Evolutionary conservation across 805 yeast species (phyloP).

Genomic region (Starmerella tilneyi): DNA sequence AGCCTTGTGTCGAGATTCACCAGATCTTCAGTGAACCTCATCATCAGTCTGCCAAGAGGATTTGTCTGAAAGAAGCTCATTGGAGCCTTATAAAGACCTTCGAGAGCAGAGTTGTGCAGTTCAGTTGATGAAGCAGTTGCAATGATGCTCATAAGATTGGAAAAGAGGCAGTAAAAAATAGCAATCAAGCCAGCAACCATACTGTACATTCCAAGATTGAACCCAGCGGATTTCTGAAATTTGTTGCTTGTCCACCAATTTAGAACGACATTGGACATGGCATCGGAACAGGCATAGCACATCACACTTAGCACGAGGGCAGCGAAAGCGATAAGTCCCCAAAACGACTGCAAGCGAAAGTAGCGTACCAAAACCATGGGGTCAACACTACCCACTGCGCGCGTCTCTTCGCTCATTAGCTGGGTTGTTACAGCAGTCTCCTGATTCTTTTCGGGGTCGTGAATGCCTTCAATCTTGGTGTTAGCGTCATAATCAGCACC

Average conservation of each 20-base stretch:
- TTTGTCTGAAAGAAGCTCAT: constrained; percentile 74
- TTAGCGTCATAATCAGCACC: background rate
- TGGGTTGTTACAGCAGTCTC: constrained; percentile 7
- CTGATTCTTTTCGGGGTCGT: background rate
- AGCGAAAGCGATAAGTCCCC: constrained; percentile 3
- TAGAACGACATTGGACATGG: constrained; percentile 34
- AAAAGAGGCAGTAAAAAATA: constrained; percentile 9
- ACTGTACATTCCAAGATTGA: constrained; percentile 53
- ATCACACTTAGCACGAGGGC: background rate
- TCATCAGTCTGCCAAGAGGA: constrained; percentile 61
- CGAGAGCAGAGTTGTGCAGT: constrained; percentile 51
- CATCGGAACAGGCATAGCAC: constrained; percentile 38
- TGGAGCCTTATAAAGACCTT: constrained; percentile 57
- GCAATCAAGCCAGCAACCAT: constrained; percentile 13
- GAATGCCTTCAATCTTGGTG: background rate
- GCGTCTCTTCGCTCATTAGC: constrained; percentile 14
- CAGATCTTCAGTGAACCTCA: constrained; percentile 76
- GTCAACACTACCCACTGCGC: constrained; percentile 15
- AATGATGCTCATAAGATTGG: constrained; percentile 30
- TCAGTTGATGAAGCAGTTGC: constrained; percentile 40
- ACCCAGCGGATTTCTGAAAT: constrained; percentile 41
- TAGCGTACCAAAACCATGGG: constrained; percentile 11
- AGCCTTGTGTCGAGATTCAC: constrained; percentile 71
- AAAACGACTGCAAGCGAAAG: constrained; percentile 10
- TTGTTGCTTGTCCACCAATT: constrained; percentile 64